Evolutionary conservation across 768 basidiomycete genomes (phyloP).

Genomic region (Termitomyces sp.): DNA sequence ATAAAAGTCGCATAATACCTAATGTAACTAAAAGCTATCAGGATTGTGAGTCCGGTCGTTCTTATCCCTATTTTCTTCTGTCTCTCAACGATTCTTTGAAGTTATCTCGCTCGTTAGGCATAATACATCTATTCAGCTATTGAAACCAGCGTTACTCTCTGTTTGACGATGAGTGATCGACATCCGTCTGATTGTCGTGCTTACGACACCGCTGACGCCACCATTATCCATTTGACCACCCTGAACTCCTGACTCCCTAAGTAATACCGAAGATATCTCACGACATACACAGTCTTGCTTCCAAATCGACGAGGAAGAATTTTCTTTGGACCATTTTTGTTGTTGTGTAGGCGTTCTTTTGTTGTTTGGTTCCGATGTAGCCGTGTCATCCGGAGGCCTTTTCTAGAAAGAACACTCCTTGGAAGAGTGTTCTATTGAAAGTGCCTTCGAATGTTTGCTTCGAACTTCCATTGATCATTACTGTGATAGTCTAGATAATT

Average conservation of each 20-base stretch:
- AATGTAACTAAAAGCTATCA: slow-evolving; percentile 12
- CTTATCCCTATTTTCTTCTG: slow-evolving; percentile 10
- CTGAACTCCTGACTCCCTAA: not conserved
- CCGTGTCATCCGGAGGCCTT: not conserved
- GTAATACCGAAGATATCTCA: not conserved
- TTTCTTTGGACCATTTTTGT: not conserved
- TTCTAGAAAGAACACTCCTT: not conserved
- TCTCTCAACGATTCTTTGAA: slow-evolving; percentile 7
- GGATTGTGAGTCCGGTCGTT: slow-evolving; percentile 11
- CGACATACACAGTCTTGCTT: not conserved
- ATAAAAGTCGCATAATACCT: slow-evolving; percentile 7
- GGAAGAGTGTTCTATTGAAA: not conserved
- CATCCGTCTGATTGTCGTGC: not conserved
- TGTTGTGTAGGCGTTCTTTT: not conserved
- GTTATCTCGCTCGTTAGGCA: slow-evolving; percentile 4
- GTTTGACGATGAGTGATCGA: not conserved
- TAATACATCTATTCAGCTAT: slow-evolving; percentile 10
- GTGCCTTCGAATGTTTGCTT: not conserved
- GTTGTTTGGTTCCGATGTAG: not conserved
- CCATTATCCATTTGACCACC: not conserved
- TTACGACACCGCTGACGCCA: not conserved
- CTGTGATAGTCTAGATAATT: not conserved
- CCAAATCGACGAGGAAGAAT: not conserved
- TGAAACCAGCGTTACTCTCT: not conserved
- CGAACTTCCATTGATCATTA: not conserved